Conservation (phyloP, 1,139 yeast species). For the Spencermartinsiella ligniputridi region DNA sequence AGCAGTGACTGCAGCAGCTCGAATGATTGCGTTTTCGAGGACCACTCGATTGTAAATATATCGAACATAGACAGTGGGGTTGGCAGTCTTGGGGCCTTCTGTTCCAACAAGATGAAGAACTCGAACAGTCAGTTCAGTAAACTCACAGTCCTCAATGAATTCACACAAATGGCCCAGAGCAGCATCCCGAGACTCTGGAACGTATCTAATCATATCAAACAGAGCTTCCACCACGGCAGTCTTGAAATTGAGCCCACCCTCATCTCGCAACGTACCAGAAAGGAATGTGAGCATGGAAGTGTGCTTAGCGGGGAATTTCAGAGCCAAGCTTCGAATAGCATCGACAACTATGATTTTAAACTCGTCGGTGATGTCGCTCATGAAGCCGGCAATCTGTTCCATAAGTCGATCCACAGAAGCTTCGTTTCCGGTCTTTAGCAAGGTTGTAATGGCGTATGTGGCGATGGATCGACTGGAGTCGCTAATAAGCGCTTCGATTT, state of each 20-base stretch:
- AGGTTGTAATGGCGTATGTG: constrained; percentile 97
- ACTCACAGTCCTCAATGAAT: constrained; percentile 97
- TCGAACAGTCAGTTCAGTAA: constrained; percentile 86
- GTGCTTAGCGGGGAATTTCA: constrained; percentile 90
- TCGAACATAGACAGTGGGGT: constrained; percentile 89
- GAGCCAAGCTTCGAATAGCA: constrained; percentile 86
- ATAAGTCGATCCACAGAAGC: constrained; percentile 87
- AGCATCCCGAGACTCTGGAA: constrained; percentile 79
- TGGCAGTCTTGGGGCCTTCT: constrained; percentile 84
- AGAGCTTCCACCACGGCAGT: constrained; percentile 87
- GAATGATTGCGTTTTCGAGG: constrained; percentile 86
- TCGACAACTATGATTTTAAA: constrained; percentile 92
- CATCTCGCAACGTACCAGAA: constrained; percentile 82
- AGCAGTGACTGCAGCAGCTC: constrained; percentile 94
- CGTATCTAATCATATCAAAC: constrained; percentile 81
- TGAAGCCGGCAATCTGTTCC: constrained; percentile 78
- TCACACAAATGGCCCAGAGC: constrained; percentile 91
- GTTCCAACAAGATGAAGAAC: constrained; percentile 87
- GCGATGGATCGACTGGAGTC: constrained; percentile 89
- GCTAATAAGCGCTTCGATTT: constrained; percentile 79
- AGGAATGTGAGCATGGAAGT: constrained; percentile 77
- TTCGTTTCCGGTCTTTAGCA: constrained; percentile 91
- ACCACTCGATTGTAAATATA: constrained; percentile 96
- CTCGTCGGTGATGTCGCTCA: constrained; percentile 94
- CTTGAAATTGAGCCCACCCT: constrained; percentile 80